Conservation (phyloP, 495 filamentous ascomycete species). For the Achaetomiella virescens region DNA sequence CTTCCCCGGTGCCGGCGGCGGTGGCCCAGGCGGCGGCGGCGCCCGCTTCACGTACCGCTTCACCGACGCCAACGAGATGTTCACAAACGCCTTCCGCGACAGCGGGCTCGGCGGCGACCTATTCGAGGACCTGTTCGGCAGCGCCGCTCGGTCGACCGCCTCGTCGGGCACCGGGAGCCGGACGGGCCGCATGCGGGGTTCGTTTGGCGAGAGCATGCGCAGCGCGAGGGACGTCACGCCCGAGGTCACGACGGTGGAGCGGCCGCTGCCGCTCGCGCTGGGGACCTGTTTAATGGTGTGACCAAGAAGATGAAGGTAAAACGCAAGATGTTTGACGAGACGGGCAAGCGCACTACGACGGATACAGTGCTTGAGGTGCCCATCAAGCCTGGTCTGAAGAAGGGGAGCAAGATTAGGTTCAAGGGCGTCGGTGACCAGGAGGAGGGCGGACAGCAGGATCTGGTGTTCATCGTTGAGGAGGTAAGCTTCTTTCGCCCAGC, state of each 20-base stretch:
- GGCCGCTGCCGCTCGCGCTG: constrained; percentile 74
- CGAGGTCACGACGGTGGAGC: constrained; percentile 86
- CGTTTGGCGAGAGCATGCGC: constrained; percentile 44
- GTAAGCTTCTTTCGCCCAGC: constrained; percentile 45
- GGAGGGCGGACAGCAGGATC: constrained; percentile 92
- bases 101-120: constrained; percentile 44
- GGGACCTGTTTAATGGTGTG: constrained; percentile 77
- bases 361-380: constrained; percentile 88
- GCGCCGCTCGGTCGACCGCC: constrained; percentile 25
- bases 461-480: constrained; percentile 91
- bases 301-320: constrained; percentile 98
- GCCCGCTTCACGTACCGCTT: constrained; percentile 65
- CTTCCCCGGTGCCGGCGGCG: constrained; percentile 15
- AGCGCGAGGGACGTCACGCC: constrained; percentile 53
- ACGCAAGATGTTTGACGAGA: constrained; percentile 85
- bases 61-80: constrained; percentile 75
- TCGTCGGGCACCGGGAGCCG: constrained; percentile 23
- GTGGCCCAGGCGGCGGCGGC: constrained; percentile 32
- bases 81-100: constrained; percentile 67
- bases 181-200: constrained; percentile 31
- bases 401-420: constrained; percentile 96
- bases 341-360: constrained; percentile 73
- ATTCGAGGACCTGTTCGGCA: constrained; percentile 28
- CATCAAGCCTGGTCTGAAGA: constrained; percentile 91
- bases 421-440: constrained; percentile 93